Evolutionary conservation across 2,329 filamentous ascomycete species (phyloP), one percentile per base, ranked within the genome.

Genomic region (Juglanconis juglandina): DNA sequence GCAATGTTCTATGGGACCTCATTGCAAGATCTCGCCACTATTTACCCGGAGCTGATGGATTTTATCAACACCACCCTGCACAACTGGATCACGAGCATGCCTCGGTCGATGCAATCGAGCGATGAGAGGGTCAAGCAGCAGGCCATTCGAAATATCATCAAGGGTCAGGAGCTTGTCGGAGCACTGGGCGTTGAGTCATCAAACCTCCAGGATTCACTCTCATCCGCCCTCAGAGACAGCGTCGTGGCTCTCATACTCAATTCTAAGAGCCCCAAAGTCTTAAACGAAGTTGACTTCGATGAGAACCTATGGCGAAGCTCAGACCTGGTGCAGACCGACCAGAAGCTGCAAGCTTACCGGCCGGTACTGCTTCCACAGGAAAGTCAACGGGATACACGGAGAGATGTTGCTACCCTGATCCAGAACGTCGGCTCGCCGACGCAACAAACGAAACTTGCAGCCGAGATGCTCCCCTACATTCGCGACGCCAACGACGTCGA

Each of bases 61-160:
- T 72, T 81, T 9, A 73, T 91, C 11, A 86, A 91, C 66, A 83
- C 81, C 34, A 88, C 85, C 1, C 80, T 96, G 1, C 90, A 94
- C 71, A 87, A 87, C 56, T 97, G 93, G 92, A 83, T 93, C 32
- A 85, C 86, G 2, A 88, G 91, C 46, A 81, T 99, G 17, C 88
- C 94, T 5, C 84, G 92, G 14, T 75, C 91, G 13, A 93, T 97
- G 86, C 91, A 94, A 71, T 85, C 87, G 8, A 89, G 87, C 66
- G 92, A 98, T 67, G 92, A 96, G 66, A 80, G 81, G n/a, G 79
- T 82, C 34, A 96, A 96, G 71, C 81, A 86, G 63, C 82, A 83
- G 58, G 86, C 88, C 2, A 82, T 98, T 33, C 82, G 83, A 34
- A 91, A 94, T 64, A 82, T 99, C n/a, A 84, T 88, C 13, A 88